Conservation (phyloP, 2,329 filamentous ascomycete species). For the Diaporthe batatas region DNA sequence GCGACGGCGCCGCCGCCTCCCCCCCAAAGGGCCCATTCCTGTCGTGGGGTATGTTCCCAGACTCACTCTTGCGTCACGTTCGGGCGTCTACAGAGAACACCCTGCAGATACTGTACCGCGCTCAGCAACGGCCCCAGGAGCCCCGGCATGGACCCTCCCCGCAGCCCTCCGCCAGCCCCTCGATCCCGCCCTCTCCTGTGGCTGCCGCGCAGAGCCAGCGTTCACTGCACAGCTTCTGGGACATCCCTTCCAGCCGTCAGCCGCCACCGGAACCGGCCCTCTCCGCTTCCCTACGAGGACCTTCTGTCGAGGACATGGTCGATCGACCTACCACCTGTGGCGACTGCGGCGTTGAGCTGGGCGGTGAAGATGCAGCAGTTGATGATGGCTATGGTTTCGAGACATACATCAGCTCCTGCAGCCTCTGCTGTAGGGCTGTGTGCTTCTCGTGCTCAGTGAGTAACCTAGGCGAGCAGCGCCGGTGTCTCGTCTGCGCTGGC, state of each 20-base stretch:
- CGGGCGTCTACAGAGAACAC: slow-evolving; percentile 63
- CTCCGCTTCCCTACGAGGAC: slow-evolving; percentile 30
- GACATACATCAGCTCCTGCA: slow-evolving; percentile 56
- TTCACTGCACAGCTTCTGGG: slow-evolving; percentile 73
- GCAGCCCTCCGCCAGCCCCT: slow-evolving; percentile 6
- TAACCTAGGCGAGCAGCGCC: slow-evolving; percentile 66
- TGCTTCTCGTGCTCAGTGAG: slow-evolving; percentile 72
- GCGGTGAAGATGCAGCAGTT: slow-evolving; percentile 52
- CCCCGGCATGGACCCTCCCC: slow-evolving; percentile 42
- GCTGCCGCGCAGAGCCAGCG: slow-evolving; percentile 55
- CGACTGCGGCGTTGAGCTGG: slow-evolving; percentile 60
- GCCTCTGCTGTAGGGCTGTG: slow-evolving; percentile 66
- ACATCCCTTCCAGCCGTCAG: slow-evolving; percentile 57
- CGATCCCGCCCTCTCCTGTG: slow-evolving; percentile 40
- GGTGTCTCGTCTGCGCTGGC: slow-evolving; percentile 67
- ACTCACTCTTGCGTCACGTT: neutral
- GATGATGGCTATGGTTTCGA: slow-evolving; percentile 52
- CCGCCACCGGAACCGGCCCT: slow-evolving; percentile 42
- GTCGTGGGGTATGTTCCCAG: slow-evolving; percentile 28
- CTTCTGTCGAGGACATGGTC: slow-evolving; percentile 43
- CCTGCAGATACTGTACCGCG: slow-evolving; percentile 69
- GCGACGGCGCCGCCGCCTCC: slow-evolving; percentile 12
- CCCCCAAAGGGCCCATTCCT: slow-evolving; percentile 4
- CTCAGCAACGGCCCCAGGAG: slow-evolving; percentile 55
- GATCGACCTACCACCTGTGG: slow-evolving; percentile 60